phyloP scores from a whole-genome alignment of 108 stramenopile genomes.

The Skeletonema marinoi region DNA sequence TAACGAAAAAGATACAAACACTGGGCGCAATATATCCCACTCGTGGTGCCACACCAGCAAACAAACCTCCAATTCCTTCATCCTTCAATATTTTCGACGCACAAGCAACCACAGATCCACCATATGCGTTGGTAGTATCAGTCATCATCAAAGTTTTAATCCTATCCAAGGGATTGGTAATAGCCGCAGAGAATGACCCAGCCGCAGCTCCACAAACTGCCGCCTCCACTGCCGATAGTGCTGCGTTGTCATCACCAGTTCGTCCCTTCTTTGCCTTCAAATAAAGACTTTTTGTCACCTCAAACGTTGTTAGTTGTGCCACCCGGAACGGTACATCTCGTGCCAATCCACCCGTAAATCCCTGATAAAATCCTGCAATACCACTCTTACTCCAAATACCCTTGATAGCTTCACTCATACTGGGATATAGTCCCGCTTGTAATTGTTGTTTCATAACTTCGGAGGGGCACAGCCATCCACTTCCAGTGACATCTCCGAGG shows the following conservation, averaged over 20 bases:
- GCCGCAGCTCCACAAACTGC: constrained; percentile 79
- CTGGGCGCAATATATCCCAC: constrained; percentile 82
- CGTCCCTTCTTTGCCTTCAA: constrained; percentile 34
- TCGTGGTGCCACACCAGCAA: constrained; percentile 67
- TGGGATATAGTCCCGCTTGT: constrained; percentile 73
- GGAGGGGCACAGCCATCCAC: constrained; percentile 73
- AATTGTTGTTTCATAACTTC: constrained; percentile 77
- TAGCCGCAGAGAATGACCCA: constrained; percentile 75
- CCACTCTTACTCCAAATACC: constrained; percentile 61
- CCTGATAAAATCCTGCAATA: constrained; percentile 65
- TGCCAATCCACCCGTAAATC: constrained; percentile 64
- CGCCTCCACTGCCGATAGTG: constrained; percentile 66
- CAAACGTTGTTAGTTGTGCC: constrained; percentile 72
- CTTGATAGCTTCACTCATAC: constrained; percentile 60
- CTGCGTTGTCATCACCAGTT: neutral
- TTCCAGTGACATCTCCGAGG: constrained; percentile 78
- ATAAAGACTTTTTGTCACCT: constrained; percentile 66
- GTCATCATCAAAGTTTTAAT: constrained; percentile 88
- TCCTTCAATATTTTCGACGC: constrained; percentile 60
- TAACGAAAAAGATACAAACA: constrained; percentile 83
- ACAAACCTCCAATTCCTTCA: constrained; percentile 68
- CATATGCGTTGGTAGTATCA: constrained; percentile 58
- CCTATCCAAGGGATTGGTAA: constrained; percentile 76
- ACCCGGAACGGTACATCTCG: constrained; percentile 89
- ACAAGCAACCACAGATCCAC: constrained; percentile 59